phyloP scores from a whole-genome alignment of 495 filamentous ascomycete species.

The Stereocaulon alpinum region DNA sequence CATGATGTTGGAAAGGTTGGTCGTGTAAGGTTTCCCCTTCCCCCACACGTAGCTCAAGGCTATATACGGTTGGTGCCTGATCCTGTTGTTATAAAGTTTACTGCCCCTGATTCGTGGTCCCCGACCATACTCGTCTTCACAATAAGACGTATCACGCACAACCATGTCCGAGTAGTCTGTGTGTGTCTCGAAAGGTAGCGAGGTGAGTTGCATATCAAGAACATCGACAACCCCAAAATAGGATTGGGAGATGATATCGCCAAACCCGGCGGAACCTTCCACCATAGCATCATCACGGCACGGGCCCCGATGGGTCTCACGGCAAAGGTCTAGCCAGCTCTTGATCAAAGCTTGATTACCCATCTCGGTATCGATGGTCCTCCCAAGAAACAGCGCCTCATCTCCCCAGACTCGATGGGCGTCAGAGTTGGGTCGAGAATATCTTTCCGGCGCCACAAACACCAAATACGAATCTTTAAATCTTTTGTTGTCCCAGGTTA shows the following conservation, averaged over 20 bases:
- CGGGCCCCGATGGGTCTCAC: slow-evolving; percentile 4
- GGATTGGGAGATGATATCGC: slow-evolving; percentile 2
- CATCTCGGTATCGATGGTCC: slow-evolving; percentile 2
- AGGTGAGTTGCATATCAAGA: slow-evolving; percentile 1
- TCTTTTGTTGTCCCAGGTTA: slow-evolving; percentile 2
- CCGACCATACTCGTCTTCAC: not conserved
- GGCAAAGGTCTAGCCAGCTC: slow-evolving; percentile 9
- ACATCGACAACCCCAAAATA: slow-evolving; percentile 8
- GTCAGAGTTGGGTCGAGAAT: slow-evolving; percentile 3
- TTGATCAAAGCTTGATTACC: slow-evolving; percentile 7
- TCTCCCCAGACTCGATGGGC: not conserved
- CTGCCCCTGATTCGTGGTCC: not conserved
- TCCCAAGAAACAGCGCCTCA: slow-evolving; percentile 6
- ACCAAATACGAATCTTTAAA: slow-evolving; percentile 7
- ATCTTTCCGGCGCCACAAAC: slow-evolving; percentile 5
- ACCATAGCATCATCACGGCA: not conserved
- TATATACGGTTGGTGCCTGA: slow-evolving; percentile 5
- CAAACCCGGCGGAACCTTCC: not conserved
- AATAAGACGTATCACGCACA: not conserved
- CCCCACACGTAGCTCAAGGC: slow-evolving; percentile 8
- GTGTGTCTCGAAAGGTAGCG: slow-evolving; percentile 1
- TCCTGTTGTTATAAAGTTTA: not conserved
- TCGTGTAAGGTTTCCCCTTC: not conserved
- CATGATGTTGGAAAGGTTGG: slow-evolving; percentile 3
- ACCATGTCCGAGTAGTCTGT: not conserved